These are phyloP conservation scores for Selenicereus undatus DNA, from an alignment of 148 eudicot species.

Conservation along the genomic window DNA sequence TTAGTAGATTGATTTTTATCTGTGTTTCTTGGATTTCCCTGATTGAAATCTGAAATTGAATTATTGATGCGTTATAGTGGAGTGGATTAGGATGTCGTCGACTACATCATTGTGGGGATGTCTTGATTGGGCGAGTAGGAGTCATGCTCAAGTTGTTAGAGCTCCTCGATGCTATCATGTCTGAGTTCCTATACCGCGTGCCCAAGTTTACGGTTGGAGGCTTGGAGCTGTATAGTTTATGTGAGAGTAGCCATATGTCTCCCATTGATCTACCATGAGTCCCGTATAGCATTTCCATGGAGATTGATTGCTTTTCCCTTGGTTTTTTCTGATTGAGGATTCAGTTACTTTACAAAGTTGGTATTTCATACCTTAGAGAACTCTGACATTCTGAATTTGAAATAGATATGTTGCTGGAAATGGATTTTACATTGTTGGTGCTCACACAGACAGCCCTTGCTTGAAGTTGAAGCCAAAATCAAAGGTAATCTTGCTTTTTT, in stretches of 20 bases:
- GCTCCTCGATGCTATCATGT: not conserved
- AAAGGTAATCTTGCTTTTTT: conserved; percentile 46
- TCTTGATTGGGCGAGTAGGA: not conserved
- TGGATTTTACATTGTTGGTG: conserved; percentile 83
- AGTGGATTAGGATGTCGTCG: not conserved
- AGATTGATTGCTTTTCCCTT: not conserved
- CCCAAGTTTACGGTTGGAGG: too few relatives aligned
- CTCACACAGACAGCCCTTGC: conserved; percentile 99
- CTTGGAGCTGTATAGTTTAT: not conserved
- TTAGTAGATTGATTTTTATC: not conserved
- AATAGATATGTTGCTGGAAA: conserved; percentile 88
- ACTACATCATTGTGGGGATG: not conserved
- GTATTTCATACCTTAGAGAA: not conserved
- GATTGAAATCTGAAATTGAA: not conserved
- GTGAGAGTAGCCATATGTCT: not conserved
- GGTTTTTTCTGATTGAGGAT: not conserved
- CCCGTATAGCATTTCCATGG: not conserved
- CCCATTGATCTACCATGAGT: not conserved
- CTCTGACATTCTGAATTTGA: conserved; percentile 18
- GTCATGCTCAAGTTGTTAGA: not conserved
- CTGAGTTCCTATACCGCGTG: not conserved
- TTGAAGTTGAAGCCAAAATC: conserved; percentile 87
- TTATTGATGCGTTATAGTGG: not conserved
- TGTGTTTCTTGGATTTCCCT: not conserved
- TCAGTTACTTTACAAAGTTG: not conserved